Conservation (phyloP, 176 grass and related monocot genomes). For the Oryza officinalis region DNA sequence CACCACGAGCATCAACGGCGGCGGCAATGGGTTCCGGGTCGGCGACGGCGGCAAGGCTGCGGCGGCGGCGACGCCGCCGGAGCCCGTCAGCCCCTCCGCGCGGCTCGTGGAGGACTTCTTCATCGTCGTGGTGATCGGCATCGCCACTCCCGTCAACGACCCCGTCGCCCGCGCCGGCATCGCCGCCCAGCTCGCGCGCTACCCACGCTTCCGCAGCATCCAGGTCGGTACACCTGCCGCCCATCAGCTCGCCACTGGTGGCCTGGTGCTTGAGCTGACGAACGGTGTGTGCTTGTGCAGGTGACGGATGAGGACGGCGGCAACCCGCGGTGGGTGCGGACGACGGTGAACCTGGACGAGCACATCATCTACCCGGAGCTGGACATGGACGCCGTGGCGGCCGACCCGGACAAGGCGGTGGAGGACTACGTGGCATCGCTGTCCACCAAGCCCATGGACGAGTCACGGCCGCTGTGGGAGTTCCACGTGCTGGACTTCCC, state of each 20-base stretch:
- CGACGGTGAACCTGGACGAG: constrained; percentile 60
- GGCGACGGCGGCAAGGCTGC: background rate
- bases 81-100: constrained; percentile 70
- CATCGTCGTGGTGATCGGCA: constrained; percentile 69
- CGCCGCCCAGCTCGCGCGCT: constrained; percentile 55
- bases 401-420: constrained; percentile 54
- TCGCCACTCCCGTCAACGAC: constrained; percentile 43
- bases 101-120: constrained; percentile 67
- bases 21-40: background rate
- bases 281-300: constrained; percentile 10
- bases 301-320: constrained; percentile 44
- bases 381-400: constrained; percentile 30
- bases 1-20: constrained; percentile 1
- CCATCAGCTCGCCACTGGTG: no score
- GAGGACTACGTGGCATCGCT: constrained; percentile 91
- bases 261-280: no score
- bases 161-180: constrained; percentile 53
- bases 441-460: constrained; percentile 54
- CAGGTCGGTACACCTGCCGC: constrained; percentile 35
- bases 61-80: constrained; percentile 12
- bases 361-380: constrained; percentile 66
- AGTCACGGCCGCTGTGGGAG: constrained; percentile 75
- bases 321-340: constrained; percentile 49
- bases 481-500: constrained; percentile 87
- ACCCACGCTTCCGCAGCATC: constrained; percentile 88